Base-by-base conservation (phyloP, 176 grass and related monocot genomes). In the Zoysia japonica region DNA sequence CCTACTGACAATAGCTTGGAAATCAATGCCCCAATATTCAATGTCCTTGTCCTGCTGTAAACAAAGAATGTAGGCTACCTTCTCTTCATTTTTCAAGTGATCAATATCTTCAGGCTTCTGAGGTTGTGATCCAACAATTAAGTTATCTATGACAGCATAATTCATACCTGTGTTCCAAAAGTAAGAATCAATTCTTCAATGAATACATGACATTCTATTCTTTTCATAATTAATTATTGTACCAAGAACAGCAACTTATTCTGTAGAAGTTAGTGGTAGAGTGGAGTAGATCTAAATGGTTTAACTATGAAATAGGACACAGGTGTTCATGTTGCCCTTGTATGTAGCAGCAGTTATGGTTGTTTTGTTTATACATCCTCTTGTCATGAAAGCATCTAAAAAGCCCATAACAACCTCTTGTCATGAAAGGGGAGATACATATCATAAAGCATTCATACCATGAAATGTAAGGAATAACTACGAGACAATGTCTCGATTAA, bases 121-220 rank as follows among this genome's bases (percentile, higher is more conserved):
- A 94, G 95, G 95, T 88, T 92, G 95, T 3, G 92, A 92, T 40
- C 92, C 92, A 81, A 98, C 92, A 83, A 98, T 94, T 78, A 98
- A 85, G 81, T 78, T 84, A 65, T 93, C 90, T 85, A 98, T 89
- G 62, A 93, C 69, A 82, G 88, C 89, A 76, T 93, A 98, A 83
- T 94, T 94, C 88, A 91, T 94, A 80, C 90, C 90, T 94, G 85
- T 35, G 65, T 83, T 60, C 68, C 52, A 82, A 39, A 5, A 40
- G 15, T 50, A 52, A 16, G 12, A 55, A 71, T 60, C 56, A 88
- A 35, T 65, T 67, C 61, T 39, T 67, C 8, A n/a, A 68, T 61
- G 12, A 3, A 72, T 55, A 81, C 59, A 46, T 11, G 46, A 10
- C 11, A 80, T 53, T 83, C 16, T 43, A 1, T 71, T 71, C 54